phyloP scores from a whole-genome alignment of 164 flowering plant species.

The Tetrastigma voinierianum region DNA sequence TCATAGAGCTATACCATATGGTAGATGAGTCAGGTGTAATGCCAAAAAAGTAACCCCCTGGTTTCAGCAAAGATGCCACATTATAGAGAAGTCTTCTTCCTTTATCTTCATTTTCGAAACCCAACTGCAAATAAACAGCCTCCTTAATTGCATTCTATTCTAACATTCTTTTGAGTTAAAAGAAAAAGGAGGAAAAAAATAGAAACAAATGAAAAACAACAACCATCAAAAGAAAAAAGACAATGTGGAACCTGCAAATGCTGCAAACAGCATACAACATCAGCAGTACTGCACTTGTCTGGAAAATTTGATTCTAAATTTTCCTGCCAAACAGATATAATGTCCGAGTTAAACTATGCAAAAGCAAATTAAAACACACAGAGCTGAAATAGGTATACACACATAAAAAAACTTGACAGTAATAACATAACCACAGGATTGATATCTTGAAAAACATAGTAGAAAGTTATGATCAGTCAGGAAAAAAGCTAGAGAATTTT shows the following conservation, averaged over 20 bases:
- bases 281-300: conserved; percentile 58
- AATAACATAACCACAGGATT: too few relatives aligned
- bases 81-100: conserved; percentile 79
- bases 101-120: conserved; percentile 88
- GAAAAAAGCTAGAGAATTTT: too few relatives aligned
- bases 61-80: conserved; percentile 80
- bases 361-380: too few relatives aligned
- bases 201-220: neutral
- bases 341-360: neutral
- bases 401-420: too few relatives aligned
- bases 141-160: too few relatives aligned
- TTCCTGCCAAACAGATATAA: conserved; percentile 47
- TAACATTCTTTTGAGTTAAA: neutral
- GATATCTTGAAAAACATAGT: too few relatives aligned
- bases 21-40: conserved; percentile 98
- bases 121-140: conserved; percentile 44
- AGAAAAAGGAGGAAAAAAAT: neutral
- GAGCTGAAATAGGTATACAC: too few relatives aligned
- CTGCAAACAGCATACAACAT: conserved; percentile 87
- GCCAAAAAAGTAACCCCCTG: conserved; percentile 97
- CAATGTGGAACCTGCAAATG: conserved; percentile 74
- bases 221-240: neutral
- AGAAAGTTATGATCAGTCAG: too few relatives aligned
- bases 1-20: conserved; percentile 72
- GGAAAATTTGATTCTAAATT: conserved; percentile 46